Conservation (phyloP, 1,284 basidiomycete genomes). For the Stereum hirsutum region DNA sequence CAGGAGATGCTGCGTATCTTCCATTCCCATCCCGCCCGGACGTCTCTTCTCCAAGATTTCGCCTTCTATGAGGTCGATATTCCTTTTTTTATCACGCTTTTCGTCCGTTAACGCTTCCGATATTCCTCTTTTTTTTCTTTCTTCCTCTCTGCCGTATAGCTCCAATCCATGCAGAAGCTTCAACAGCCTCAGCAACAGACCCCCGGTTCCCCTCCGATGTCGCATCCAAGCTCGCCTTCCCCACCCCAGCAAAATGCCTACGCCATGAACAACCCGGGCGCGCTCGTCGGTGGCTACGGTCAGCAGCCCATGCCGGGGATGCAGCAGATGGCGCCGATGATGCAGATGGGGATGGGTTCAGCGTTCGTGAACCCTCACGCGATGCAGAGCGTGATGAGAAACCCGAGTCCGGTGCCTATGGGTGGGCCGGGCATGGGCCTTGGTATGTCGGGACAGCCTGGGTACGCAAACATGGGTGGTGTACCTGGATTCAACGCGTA, state of each 20-base stretch:
- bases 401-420: slow-evolving; percentile 52
- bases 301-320: slow-evolving; percentile 49
- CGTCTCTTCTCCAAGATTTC: slow-evolving; percentile 88
- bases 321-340: slow-evolving; percentile 50
- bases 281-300: slow-evolving; percentile 28
- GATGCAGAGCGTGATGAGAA: slow-evolving; percentile 78
- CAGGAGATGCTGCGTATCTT: slow-evolving; percentile 94
- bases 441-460: slow-evolving; percentile 40
- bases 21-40: slow-evolving; percentile 83
- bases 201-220: slow-evolving; percentile 25
- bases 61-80: slow-evolving; percentile 94
- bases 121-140: slow-evolving; percentile 1
- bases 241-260: slow-evolving; percentile 29
- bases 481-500: slow-evolving; percentile 11
- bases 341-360: slow-evolving; percentile 57
- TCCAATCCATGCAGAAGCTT: slow-evolving; percentile 73
- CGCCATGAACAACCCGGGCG: slow-evolving; percentile 40
- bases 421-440: no score
- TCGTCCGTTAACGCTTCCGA: neutral
- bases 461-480: slow-evolving; percentile 37
- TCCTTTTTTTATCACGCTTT: no score
- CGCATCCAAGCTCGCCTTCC: slow-evolving; percentile 23
- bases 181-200: slow-evolving; percentile 30
- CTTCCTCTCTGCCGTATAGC: slow-evolving; percentile 27
- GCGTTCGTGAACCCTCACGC: slow-evolving; percentile 54